Base-by-base conservation (phyloP, 106 monocot species). In the Apostasia ramifera region DNA sequence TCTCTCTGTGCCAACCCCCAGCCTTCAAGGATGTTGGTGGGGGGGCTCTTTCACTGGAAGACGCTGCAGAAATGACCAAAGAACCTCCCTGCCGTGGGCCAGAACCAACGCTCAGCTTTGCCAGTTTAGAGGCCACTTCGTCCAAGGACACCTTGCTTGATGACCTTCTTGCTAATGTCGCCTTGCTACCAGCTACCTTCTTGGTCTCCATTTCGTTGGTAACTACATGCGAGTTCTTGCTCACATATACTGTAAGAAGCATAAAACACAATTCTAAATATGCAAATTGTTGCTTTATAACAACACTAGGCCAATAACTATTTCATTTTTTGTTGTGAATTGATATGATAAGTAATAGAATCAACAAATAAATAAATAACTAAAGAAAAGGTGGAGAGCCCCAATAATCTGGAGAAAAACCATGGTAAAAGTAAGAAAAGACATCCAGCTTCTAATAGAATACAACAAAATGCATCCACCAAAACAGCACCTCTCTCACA, bases 1-100 rank as follows among this genome's bases (percentile, higher is more conserved):
- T 55, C 11, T 80, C 66, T 54, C 71, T 61, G 40, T 82, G 86
- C 80, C 81, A 91, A 3, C 86, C 87, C 10, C 92, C 88, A 56
- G 92, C 83, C 70, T 84, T 93, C 83, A 92, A 74, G 1, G 78
- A 45, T 14, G 81, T 57, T 0, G 78, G 78, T 1, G 80, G 71
- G 6, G 75, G 82, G 26, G 26, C 26, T 0, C 26, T 26, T 26
- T 26, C 26, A 26, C 26, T 26, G 26, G 26, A 26, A 26, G 26
- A 26, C 26, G 26, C 26, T 26, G 26, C 26, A 26, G 26, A 26
- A 26, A 26, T 26, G 26, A 26, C 59, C 60, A 26, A 26, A 26
- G 73, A 9, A 8, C 14, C 53, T 1, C 10, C 44, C 2, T 44
- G 70, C 11, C 44, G 56, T 12, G 44, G 13, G 7, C 68, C 72